Percentiles rank a stretch among this genome's conserved stretches.
Conservation (phyloP, 345 rosid species). For the Syzygium grande region DNA sequence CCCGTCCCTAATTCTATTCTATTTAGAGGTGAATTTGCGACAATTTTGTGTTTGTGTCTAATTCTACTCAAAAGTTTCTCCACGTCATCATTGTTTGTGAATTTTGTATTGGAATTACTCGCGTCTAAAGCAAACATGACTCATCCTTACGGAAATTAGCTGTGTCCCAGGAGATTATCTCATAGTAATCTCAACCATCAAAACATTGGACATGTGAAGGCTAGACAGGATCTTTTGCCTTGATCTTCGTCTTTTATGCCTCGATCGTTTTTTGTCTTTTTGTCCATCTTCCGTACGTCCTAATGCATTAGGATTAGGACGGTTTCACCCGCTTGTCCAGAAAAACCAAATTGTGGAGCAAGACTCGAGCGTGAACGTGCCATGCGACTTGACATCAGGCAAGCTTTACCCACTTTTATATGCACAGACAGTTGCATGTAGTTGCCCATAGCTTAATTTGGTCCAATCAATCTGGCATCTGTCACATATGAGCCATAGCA, state of each 20-base stretch:
- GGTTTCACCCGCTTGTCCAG: not conserved
- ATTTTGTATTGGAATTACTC: not conserved
- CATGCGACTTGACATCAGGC: not conserved
- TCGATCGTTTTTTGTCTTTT: not conserved
- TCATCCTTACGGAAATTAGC: not conserved
- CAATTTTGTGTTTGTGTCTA: not conserved
- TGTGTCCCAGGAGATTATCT: not conserved
- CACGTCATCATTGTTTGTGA: not conserved
- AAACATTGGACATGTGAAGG: not conserved
- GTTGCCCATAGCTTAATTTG: not conserved
- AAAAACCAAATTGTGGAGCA: not conserved
- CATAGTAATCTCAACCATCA: not conserved
- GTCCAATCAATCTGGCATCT: not conserved
- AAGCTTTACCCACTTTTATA: not conserved
- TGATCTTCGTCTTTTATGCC: not conserved
- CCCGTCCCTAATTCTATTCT: no score
- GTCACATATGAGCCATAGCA: not conserved
- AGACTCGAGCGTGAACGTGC: fast-evolving
- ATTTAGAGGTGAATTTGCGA: no score
- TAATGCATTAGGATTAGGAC: not conserved
- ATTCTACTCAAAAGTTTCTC: not conserved
- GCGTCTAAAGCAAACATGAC: not conserved
- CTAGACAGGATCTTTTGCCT: not conserved
- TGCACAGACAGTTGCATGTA: not conserved
- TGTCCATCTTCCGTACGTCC: not conserved